A percentile compares a stretch with the other conserved stretches of the same genome.
These are phyloP conservation scores for Pulveroboletus sp. DNA, from an alignment of 768 basidiomycete genomes.

Conservation along the genomic window DNA sequence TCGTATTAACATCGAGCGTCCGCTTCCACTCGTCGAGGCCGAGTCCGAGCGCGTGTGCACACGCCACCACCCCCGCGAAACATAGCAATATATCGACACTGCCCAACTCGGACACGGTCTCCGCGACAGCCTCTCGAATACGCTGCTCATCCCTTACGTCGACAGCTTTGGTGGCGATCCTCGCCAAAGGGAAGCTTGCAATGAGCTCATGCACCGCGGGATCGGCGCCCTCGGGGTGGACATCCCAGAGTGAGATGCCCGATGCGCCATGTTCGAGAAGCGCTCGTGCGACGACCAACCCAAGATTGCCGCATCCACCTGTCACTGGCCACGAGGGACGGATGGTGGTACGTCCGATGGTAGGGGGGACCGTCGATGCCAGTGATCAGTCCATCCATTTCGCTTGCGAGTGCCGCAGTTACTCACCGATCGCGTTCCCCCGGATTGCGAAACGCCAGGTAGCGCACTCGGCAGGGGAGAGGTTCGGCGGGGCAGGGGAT, in stretches of 20 bases:
- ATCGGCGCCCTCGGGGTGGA: constrained; percentile 9
- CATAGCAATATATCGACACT: constrained; percentile 38
- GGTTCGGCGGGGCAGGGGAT: constrained; percentile 13
- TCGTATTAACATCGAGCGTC: constrained; percentile 40
- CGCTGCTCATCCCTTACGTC: constrained; percentile 29
- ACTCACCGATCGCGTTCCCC: constrained; percentile 40
- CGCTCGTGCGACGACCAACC: constrained; percentile 34
- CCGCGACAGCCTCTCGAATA: constrained; percentile 25
- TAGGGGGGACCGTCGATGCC: background rate
- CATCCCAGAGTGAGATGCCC: constrained; percentile 25
- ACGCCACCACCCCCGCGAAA: constrained; percentile 39
- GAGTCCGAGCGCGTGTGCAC: constrained; percentile 31
- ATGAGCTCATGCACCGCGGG: constrained; percentile 17
- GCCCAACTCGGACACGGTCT: constrained; percentile 28
- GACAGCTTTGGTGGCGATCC: constrained; percentile 30
- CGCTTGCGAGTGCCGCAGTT: background rate
- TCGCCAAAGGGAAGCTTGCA: constrained; percentile 27
- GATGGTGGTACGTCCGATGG: background rate
- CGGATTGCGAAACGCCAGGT: constrained; percentile 32
- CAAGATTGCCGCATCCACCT: constrained; percentile 40
- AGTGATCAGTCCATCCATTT: background rate
- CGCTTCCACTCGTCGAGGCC: constrained; percentile 32
- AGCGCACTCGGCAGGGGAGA: constrained; percentile 27
- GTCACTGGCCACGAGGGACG: constrained; percentile 30
- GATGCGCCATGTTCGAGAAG: constrained; percentile 42